A percentile compares a stretch with the other conserved stretches of the same genome.
Evolutionary conservation across 177 flowering plant species (phyloP).

Genomic region (Vitis hybrid): DNA sequence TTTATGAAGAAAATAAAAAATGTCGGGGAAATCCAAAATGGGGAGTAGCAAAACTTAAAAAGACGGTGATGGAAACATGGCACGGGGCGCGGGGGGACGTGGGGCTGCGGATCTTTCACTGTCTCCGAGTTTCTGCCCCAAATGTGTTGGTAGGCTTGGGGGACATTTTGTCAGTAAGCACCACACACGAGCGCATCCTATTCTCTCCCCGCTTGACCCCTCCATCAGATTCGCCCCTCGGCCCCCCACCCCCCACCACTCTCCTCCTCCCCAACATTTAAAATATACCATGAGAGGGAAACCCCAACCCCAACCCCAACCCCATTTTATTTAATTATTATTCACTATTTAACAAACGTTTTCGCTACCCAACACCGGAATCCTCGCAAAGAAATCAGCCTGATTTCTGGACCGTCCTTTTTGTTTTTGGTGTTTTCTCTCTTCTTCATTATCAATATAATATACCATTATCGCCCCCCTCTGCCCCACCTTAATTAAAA

Average conservation of each 20-base stretch:
- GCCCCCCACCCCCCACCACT: no score
- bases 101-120: conserved; percentile 10
- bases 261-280: neutral
- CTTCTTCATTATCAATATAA: no score
- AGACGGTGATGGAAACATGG: no score
- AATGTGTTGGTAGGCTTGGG: neutral
- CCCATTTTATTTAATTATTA: neutral
- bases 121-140: neutral
- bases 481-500: no score
- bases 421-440: neutral
- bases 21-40: no score
- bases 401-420: conserved; percentile 15
- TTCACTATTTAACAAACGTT: neutral
- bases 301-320: neutral
- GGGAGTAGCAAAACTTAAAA: no score
- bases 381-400: conserved; percentile 28
- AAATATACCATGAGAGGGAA: neutral
- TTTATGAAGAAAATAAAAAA: no score
- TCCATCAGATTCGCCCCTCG: no score
- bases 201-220: neutral
- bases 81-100: no score
- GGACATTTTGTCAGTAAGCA: conserved; percentile 13
- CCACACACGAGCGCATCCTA: conserved; percentile 11
- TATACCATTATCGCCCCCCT: no score
- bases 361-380: conserved; percentile 24